These are phyloP conservation scores for Zygosaccharomyces pseudobailii DNA, from an alignment of 1,139 yeast species.

Conservation along the genomic window DNA sequence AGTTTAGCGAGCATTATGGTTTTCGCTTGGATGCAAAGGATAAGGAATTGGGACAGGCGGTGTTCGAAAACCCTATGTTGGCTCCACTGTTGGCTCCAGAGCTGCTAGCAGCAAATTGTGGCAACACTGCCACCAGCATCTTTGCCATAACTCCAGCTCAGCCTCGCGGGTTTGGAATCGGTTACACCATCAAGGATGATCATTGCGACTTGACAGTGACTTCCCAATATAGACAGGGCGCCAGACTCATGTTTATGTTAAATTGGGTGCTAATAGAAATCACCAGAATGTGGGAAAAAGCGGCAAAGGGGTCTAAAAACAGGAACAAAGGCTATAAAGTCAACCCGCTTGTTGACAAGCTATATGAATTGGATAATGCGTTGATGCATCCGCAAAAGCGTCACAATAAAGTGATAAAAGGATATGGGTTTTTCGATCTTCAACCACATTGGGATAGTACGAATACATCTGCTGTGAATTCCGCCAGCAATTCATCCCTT, in stretches of 20 bases:
- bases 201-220: slow-evolving; percentile 58
- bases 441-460: slow-evolving; percentile 42
- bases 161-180: slow-evolving; percentile 72
- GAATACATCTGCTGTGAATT: slow-evolving; percentile 20
- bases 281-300: slow-evolving; percentile 42
- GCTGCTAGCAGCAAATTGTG: slow-evolving; percentile 58
- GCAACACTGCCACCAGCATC: slow-evolving; percentile 66
- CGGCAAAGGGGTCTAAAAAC: slow-evolving; percentile 36
- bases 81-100: slow-evolving; percentile 46
- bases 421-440: slow-evolving; percentile 72
- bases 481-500: slow-evolving; percentile 19
- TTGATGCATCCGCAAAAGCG: slow-evolving; percentile 14
- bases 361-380: slow-evolving; percentile 32
- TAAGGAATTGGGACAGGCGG: slow-evolving; percentile 16
- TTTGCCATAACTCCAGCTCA: slow-evolving; percentile 77
- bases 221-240: slow-evolving; percentile 71
- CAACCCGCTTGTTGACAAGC: slow-evolving; percentile 34
- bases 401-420: slow-evolving; percentile 33
- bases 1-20: slow-evolving; percentile 27
- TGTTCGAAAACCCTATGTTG: slow-evolving; percentile 41
- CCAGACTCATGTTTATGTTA: slow-evolving; percentile 59
- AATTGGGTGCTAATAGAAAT: slow-evolving; percentile 55
- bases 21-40: slow-evolving; percentile 42
- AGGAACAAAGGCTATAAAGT: slow-evolving; percentile 31
- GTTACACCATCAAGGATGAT: slow-evolving; percentile 67